Evolutionary conservation across 345 rosid genomes (phyloP).

Genomic region (Syzygium aqueum): DNA sequence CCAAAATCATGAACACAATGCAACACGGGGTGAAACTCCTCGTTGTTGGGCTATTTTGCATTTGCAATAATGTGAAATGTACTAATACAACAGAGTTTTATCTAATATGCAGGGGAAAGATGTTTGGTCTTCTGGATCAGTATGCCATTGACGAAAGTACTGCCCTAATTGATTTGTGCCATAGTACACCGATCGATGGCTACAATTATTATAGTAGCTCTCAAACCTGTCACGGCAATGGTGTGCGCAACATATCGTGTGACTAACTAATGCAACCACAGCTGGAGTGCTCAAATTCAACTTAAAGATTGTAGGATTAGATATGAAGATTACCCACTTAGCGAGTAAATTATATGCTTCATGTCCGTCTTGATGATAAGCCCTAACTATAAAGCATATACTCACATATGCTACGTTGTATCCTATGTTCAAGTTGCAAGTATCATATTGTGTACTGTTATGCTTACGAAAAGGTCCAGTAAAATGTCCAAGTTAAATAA

Average conservation of each 20-base stretch:
- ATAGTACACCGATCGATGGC: background rate
- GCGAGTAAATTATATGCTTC: background rate
- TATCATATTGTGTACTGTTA: background rate
- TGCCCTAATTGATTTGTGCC: background rate
- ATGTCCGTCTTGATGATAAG: background rate
- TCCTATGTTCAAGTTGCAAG: background rate
- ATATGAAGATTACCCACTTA: background rate
- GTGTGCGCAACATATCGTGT: background rate
- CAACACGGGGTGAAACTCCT: background rate
- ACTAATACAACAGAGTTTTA: background rate
- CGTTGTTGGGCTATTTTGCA: background rate
- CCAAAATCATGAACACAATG: background rate
- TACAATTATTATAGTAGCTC: background rate
- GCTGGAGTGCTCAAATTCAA: background rate
- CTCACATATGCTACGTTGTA: background rate
- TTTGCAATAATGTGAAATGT: background rate
- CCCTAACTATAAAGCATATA: background rate
- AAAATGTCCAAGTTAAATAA: no score
- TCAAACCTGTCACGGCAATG: background rate
- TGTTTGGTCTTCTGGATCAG: background rate
- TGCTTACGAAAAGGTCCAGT: background rate
- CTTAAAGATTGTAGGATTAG: background rate
- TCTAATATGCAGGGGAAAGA: background rate
- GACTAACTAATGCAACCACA: background rate
- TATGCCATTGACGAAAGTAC: background rate